A percentile compares a stretch with the other conserved stretches of the same genome.
These are phyloP conservation scores for Gastrolobium villosum DNA, from an alignment of 306 rosid genomes.

Conservation along the genomic window DNA sequence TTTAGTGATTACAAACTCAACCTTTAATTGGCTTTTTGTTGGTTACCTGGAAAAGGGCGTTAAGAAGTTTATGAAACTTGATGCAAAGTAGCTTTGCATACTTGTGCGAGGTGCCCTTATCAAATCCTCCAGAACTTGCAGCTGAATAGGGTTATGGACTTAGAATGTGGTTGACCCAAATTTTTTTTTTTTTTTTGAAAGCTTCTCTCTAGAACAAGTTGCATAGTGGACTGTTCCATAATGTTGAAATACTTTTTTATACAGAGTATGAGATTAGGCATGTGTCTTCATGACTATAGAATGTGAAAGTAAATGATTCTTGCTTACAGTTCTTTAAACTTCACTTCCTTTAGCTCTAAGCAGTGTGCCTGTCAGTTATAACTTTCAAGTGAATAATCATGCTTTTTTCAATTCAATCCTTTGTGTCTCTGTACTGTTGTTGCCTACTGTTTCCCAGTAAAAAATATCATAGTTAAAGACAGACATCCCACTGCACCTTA, in stretches of 20 bases:
- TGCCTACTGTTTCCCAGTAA: conserved; percentile 35
- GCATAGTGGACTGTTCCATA: neutral
- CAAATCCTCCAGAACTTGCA: conserved; percentile 33
- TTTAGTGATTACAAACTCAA: neutral
- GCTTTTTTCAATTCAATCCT: conserved; percentile 20
- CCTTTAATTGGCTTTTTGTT: conserved; percentile 8
- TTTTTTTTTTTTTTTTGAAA: neutral
- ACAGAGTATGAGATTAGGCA: conserved; percentile 3
- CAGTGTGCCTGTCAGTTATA: conserved; percentile 3
- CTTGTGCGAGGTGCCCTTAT: neutral
- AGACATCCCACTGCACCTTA: conserved; percentile 8
- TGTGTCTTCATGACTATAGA: neutral
- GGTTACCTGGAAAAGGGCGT: neutral
- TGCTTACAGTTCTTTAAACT: conserved; percentile 23
- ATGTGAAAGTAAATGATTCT: conserved; percentile 31
- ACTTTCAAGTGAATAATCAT: conserved; percentile 16
- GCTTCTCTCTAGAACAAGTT: conserved; percentile 5
- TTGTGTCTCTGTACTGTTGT: conserved; percentile 20
- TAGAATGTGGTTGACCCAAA: conserved; percentile 7
- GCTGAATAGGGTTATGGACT: conserved; percentile 27
- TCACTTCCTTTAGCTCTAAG: conserved; percentile 36
- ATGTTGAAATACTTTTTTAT: neutral
- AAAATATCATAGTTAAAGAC: conserved; percentile 8
- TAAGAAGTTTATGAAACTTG: conserved; percentile 2
- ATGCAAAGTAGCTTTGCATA: conserved; percentile 8